Base-by-base conservation (phyloP, 805 yeast genomes). In the Metschnikowia bowlesiae region DNA sequence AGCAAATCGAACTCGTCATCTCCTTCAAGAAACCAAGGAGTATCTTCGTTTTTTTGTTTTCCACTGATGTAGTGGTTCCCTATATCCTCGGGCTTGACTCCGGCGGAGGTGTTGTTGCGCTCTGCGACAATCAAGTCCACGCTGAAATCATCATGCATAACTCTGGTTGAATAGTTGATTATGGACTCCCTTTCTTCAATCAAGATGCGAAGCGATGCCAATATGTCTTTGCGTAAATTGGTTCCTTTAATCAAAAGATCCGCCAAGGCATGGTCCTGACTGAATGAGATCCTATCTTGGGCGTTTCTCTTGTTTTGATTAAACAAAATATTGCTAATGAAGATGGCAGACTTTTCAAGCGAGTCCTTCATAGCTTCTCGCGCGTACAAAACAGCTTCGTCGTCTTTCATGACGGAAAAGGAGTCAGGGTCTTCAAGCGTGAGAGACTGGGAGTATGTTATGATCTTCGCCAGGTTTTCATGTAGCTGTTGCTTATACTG, bases 361-460 rank as follows among this genome's bases (percentile, higher is more conserved):
- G 76, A 75, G 11, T 67, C 57, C 45, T 66, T 66, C 53, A 73
- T 58, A 1, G 66, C 62, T 9, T 71, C 71, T 29, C 74, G 65
- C 48, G 74, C 69, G 45, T 73, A 72, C 35, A 71, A 71, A 44
- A 69, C 55, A 36, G 74, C 74, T 36, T 84, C 74, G 4, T 71
- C 87, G 31, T 82, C 83, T 50, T 75, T 76, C 68, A 85, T 72
- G 0, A 85, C 80, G 46, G 75, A 74, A 65, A 87, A 87, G 1
- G 83, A 84, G 51, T 85, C 89, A 0, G 94, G 89, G 61, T 87
- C 95, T 30, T 77, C 80, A 9, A 87, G 66, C 0, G 94, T 85
- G 9, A 87, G 67, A 10, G 82, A 73, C 62, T 88, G 96, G 0
- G 87, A 76, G 43, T 83, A 81, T 76, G 87, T 78, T 9, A 88